These are phyloP conservation scores for Penicillium pancosmium DNA, from an alignment of 495 filamentous ascomycete genomes.

Conservation along the genomic window DNA sequence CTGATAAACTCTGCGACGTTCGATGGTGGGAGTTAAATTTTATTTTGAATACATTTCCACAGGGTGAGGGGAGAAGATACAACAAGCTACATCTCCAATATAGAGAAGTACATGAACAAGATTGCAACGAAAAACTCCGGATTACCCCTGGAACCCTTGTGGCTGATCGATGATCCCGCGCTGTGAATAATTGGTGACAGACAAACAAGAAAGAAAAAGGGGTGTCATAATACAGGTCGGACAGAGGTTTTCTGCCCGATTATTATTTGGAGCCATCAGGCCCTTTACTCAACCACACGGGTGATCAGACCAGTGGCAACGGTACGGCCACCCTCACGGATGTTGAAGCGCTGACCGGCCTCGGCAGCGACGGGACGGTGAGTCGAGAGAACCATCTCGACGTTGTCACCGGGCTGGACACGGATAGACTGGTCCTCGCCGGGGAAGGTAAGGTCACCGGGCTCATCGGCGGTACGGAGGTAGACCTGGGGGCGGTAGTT, in stretches of 20 bases:
- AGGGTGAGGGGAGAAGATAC: constrained; percentile 33
- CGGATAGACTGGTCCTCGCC: constrained; percentile 74
- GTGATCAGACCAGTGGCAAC: constrained; percentile 93
- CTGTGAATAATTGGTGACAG: constrained; percentile 36
- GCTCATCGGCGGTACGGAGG: constrained; percentile 92
- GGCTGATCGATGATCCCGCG: constrained; percentile 40
- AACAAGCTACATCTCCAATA: constrained; percentile 50
- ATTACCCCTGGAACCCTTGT: constrained; percentile 34
- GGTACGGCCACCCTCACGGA: constrained; percentile 93
- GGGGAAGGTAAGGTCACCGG: constrained; percentile 78
- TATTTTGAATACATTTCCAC: constrained; percentile 31
- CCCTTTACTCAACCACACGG: constrained; percentile 60
- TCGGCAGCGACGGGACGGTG: constrained; percentile 83
- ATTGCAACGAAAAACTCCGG: constrained; percentile 46
- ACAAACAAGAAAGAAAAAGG: constrained; percentile 37
- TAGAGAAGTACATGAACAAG: constrained; percentile 44
- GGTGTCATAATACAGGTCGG: constrained; percentile 42
- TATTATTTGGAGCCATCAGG: constrained; percentile 13
- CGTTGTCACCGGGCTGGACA: constrained; percentile 97
- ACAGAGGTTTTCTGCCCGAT: constrained; percentile 14
- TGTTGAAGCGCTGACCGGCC: constrained; percentile 89
- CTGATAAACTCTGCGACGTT: background rate
- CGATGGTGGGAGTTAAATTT: constrained; percentile 10
- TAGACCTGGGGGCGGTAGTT: constrained; percentile 97
- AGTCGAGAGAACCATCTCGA: constrained; percentile 88